These are phyloP conservation scores for Cicer cuneatum DNA, from an alignment of 306 rosid species.

Conservation along the genomic window DNA sequence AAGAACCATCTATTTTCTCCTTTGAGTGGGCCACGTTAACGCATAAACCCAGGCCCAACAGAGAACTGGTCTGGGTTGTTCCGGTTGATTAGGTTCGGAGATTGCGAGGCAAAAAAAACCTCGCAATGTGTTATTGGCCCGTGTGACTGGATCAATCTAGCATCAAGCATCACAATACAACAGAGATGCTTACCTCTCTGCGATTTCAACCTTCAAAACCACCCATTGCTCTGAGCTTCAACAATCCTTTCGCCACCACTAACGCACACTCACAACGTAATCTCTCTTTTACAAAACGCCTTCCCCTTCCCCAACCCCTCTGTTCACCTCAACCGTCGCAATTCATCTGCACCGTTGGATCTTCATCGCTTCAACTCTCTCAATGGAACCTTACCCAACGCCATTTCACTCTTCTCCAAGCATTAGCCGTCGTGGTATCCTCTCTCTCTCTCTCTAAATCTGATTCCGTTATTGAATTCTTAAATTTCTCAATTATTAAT, in stretches of 20 bases:
- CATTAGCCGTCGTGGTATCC: slow-evolving; percentile 72
- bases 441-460: background rate
- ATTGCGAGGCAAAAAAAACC: slow-evolving; percentile 9
- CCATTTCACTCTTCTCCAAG: slow-evolving; percentile 70
- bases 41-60: background rate
- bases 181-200: slow-evolving; percentile 54
- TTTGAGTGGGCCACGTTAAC: too few species aligned
- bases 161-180: background rate
- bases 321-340: slow-evolving; percentile 43
- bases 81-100: slow-evolving; percentile 18
- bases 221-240: slow-evolving; percentile 21
- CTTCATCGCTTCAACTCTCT: slow-evolving; percentile 51
- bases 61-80: background rate
- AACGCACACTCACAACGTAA: slow-evolving; percentile 25
- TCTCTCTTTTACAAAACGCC: slow-evolving; percentile 38
- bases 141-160: background rate
- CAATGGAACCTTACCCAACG: slow-evolving; percentile 67
- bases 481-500: slow-evolving; percentile 16
- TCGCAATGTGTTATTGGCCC: too few species aligned
- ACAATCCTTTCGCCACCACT: slow-evolving; percentile 29
- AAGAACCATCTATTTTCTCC: too few species aligned
- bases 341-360: slow-evolving; percentile 61
- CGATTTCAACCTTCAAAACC: slow-evolving; percentile 53
- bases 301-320: slow-evolving; percentile 38
- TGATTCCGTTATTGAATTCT: background rate